Percentiles rank a stretch among this genome's conserved stretches.
Conservation (phyloP, 1,139 yeast genomes). For the Suhomyces atakaporum region DNA sequence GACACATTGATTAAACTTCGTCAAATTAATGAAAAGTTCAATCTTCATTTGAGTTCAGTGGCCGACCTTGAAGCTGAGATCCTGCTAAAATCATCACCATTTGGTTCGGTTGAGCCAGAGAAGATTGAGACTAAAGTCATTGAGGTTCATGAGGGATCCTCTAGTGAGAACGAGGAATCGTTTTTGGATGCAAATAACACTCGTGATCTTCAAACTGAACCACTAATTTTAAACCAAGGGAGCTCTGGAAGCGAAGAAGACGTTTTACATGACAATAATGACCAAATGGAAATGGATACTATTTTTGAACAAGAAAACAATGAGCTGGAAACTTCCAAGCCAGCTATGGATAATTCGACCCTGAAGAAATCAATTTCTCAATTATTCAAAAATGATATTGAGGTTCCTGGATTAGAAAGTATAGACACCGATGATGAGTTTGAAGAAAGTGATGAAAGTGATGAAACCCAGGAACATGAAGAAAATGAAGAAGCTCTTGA, state of each 20-base stretch:
- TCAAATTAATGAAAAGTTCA: conserved; percentile 35
- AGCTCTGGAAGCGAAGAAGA: not conserved
- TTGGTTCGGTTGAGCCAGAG: not conserved
- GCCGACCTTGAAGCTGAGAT: conserved; percentile 29
- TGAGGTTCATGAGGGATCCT: not conserved
- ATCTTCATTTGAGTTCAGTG: conserved; percentile 35
- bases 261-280: not conserved
- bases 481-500: not conserved
- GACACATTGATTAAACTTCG: conserved; percentile 29
- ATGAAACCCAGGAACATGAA: not conserved
- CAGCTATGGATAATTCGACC: too few species aligned
- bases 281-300: too few species aligned
- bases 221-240: conserved; percentile 3
- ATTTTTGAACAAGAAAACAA: too few species aligned
- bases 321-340: too few species aligned
- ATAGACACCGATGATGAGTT: not conserved
- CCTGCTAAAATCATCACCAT: conserved; percentile 11
- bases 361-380: not conserved
- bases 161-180: too few species aligned
- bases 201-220: conserved; percentile 5
- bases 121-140: not conserved
- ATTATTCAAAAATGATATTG: not conserved
- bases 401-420: conserved; percentile 7
- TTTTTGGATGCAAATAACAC: conserved; percentile 4
- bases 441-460: conserved; percentile 1